A percentile compares a stretch with the other conserved stretches of the same genome.
Conservation (phyloP, 371 early-diverging fungal genomes). For the Smittium culicis region DNA sequence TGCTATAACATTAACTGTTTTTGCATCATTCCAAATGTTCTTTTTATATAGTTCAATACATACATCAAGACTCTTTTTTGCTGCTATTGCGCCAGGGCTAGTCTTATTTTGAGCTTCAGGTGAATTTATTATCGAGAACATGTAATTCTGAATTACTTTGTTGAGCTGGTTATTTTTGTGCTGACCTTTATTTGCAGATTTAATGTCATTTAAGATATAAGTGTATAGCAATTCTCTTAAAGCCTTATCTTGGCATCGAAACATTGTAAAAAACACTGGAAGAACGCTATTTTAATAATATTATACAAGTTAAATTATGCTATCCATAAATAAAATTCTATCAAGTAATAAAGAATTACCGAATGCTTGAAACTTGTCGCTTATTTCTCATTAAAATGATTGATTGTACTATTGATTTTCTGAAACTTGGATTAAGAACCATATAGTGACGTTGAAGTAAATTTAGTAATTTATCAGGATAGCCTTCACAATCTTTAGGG, state of each 20-base stretch:
- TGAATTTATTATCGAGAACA: too few species aligned
- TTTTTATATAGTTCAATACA: conserved; percentile 90
- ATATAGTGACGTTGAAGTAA: conserved; percentile 62
- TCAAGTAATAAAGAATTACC: too few species aligned
- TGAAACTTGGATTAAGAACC: conserved; percentile 62
- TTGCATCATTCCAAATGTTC: conserved; percentile 90
- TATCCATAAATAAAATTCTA: too few species aligned
- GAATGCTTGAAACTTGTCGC: conserved; percentile 46
- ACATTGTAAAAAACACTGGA: conserved; percentile 84
- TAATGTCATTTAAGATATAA: conserved; percentile 89
- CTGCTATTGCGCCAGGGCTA: too few species aligned
- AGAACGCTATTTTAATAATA: too few species aligned
- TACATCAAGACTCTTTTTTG: too few species aligned
- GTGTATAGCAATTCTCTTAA: conserved; percentile 74
- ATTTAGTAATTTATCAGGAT: conserved; percentile 70
- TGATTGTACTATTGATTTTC: conserved; percentile 77
- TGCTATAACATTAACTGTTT: conserved; percentile 98
- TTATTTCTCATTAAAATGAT: conserved; percentile 81
- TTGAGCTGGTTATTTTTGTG: conserved; percentile 91
- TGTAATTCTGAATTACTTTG: conserved; percentile 85
- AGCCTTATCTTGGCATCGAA: conserved; percentile 80
- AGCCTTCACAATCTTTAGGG: conserved; percentile 56
- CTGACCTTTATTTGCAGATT: conserved; percentile 65
- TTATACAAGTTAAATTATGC: too few species aligned
- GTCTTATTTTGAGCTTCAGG: too few species aligned